Percentiles rank a stretch among this genome's conserved stretches.
Conservation (phyloP, 2,329 filamentous ascomycete genomes). For the Neopestalotiopsis clavispora region DNA sequence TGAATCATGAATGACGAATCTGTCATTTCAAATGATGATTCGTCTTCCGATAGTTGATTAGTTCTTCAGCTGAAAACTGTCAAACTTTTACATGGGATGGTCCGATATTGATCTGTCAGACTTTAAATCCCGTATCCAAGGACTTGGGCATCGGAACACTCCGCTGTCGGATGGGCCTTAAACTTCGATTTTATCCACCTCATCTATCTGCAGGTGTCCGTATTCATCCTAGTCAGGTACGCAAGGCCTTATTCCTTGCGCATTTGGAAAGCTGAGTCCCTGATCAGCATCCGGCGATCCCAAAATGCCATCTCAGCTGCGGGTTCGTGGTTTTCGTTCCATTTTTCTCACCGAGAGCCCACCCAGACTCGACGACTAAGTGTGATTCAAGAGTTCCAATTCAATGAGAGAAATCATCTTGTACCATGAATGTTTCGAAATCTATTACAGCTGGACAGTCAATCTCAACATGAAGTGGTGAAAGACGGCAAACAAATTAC, state of each 20-base stretch:
- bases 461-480: too few relatives aligned
- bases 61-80: too few relatives aligned
- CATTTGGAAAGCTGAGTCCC: background rate
- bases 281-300: background rate
- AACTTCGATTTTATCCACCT: background rate
- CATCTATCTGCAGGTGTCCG: background rate
- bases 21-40: too few relatives aligned
- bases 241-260: background rate
- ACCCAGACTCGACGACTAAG: background rate
- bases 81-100: background rate
- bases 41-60: too few relatives aligned
- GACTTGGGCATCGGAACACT: background rate
- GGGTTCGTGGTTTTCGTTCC: background rate
- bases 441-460: too few relatives aligned
- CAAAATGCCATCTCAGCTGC: background rate
- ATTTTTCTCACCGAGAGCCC: background rate
- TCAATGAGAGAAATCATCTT: too few relatives aligned
- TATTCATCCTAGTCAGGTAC: background rate
- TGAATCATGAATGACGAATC: too few relatives aligned
- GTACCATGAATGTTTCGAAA: too few relatives aligned
- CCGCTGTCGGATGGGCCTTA: background rate
- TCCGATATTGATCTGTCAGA: background rate
- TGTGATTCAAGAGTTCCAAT: background rate
- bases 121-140: background rate
- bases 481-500: too few relatives aligned